A percentile compares a stretch with the other conserved stretches of the same genome.
Evolutionary conservation across 495 filamentous ascomycete genomes (phyloP).

Genomic region (Neurospora intermedia): DNA sequence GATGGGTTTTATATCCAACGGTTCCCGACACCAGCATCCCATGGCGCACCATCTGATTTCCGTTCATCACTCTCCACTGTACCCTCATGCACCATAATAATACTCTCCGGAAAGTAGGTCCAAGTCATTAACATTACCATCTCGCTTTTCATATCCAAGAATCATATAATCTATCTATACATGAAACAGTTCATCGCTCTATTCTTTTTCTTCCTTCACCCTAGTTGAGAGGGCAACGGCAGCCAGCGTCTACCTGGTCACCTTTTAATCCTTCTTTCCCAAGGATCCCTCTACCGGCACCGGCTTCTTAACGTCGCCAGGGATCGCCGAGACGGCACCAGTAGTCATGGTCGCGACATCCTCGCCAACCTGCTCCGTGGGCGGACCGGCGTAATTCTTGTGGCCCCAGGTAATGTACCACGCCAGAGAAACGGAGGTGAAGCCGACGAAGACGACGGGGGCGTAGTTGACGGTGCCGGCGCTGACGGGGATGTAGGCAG

Average conservation of each 20-base stretch:
- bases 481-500: slow-evolving; percentile 48
- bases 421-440: slow-evolving; percentile 37
- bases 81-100: not conserved
- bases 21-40: not conserved
- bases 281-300: not conserved
- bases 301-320: slow-evolving; percentile 3
- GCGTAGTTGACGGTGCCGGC: slow-evolving; percentile 53
- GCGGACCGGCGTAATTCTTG: slow-evolving; percentile 60
- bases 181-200: not conserved
- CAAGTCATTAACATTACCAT: not conserved
- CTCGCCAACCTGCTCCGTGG: slow-evolving; percentile 20
- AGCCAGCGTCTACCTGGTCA: not conserved
- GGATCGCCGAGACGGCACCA: not conserved
- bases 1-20: not conserved
- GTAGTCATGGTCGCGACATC: not conserved
- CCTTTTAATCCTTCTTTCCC: not conserved
- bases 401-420: slow-evolving; percentile 47
- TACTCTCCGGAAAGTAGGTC: not conserved
- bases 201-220: not conserved
- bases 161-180: not conserved
- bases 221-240: not conserved
- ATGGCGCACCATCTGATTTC: not conserved
- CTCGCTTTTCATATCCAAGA: not conserved
- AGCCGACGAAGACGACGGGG: slow-evolving; percentile 50
- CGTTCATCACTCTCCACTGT: not conserved